Base-by-base conservation (phyloP, 2,329 filamentous ascomycete species). In the Phaeophleospora eucalypticola region DNA sequence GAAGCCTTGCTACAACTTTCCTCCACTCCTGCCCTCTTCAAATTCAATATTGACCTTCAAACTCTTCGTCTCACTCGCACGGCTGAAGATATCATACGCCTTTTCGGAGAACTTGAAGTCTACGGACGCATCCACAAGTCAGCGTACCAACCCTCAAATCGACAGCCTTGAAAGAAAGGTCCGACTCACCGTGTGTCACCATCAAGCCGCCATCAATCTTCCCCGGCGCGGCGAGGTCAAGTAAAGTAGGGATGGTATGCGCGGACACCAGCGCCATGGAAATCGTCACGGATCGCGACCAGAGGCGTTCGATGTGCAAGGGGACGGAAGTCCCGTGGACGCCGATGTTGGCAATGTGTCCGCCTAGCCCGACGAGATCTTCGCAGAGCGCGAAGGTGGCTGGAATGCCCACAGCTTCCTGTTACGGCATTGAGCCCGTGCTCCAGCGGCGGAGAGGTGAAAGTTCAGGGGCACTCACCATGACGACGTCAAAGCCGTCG, bases 391-490 rank as follows among this genome's bases (percentile, higher is more conserved):
- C 24, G 40, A 33, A 46, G 0, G 75, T 80, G 0, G 67, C 68
- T 0, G 76, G 75, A 7, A 77, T 65, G 1, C 78, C 78, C 1
- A 81, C 79, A 0, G 76, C 77, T 59, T 81, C 79, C n/a, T n/a
- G n/a, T n/a, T n/a, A n/a, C n/a, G n/a, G n/a, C n/a, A n/a, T n/a
- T n/a, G n/a, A n/a, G n/a, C n/a, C n/a, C n/a, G n/a, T n/a, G n/a
- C n/a, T n/a, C n/a, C n/a, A n/a, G n/a, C n/a, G n/a, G n/a, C n/a
- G n/a, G n/a, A n/a, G n/a, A n/a, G n/a, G n/a, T n/a, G n/a, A n/a
- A n/a, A n/a, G n/a, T n/a, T n/a, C n/a, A n/a, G n/a, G n/a, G n/a
- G n/a, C n/a, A n/a, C n/a, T n/a, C n/a, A n/a, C n/a, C 41, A 81
- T 78, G 1, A 82, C 78, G 0, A 75, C 68, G 48, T 82, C 78